Evolutionary conservation across 2,329 filamentous ascomycete species (phyloP).

Genomic region (Sphaerulina musiva): DNA sequence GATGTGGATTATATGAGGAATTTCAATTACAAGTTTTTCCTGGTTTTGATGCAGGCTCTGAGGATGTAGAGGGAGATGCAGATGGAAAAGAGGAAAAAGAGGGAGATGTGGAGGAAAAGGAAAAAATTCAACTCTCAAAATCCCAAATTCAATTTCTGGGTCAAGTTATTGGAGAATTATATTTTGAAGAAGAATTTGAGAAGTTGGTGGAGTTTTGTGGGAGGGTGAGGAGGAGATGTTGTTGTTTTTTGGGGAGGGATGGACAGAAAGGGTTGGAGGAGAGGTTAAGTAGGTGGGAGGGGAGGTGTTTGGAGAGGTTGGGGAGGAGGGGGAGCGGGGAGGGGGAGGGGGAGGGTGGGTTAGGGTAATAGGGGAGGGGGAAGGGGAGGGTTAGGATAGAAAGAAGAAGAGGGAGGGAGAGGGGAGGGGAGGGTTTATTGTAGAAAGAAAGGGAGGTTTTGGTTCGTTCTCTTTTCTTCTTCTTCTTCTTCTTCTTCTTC

Average conservation of each 20-base stretch:
- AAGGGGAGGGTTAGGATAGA: too few relatives aligned
- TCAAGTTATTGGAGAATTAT: constrained; percentile 54
- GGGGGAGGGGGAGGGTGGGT: too few relatives aligned
- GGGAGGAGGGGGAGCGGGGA: not conserved
- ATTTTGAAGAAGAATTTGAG: constrained; percentile 53
- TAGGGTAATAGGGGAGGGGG: too few relatives aligned
- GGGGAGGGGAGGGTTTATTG: too few relatives aligned
- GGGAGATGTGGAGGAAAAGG: not conserved
- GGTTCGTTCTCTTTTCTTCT: too few relatives aligned
- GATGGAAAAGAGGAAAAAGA: not conserved
- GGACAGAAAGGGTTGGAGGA: too few relatives aligned
- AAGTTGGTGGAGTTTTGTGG: constrained; percentile 29
- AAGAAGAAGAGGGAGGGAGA: too few relatives aligned
- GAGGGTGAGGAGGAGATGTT: constrained; percentile 21
- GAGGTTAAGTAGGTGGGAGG: constrained; percentile 14
- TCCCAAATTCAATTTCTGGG: constrained; percentile 35
- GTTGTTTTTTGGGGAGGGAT: too few relatives aligned
- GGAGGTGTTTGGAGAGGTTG: constrained; percentile 3
- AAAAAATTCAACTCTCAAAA: constrained; percentile 25
- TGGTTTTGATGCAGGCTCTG: not conserved
- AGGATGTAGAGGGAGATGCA: not conserved
- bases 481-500: too few relatives aligned
- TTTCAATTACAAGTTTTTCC: constrained; percentile 12
- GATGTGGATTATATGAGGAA: constrained; percentile 9
- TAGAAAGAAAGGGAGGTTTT: too few relatives aligned